phyloP scores from a whole-genome alignment of 371 early-diverging fungal genomes.

The Syncephalastrum sp. region DNA sequence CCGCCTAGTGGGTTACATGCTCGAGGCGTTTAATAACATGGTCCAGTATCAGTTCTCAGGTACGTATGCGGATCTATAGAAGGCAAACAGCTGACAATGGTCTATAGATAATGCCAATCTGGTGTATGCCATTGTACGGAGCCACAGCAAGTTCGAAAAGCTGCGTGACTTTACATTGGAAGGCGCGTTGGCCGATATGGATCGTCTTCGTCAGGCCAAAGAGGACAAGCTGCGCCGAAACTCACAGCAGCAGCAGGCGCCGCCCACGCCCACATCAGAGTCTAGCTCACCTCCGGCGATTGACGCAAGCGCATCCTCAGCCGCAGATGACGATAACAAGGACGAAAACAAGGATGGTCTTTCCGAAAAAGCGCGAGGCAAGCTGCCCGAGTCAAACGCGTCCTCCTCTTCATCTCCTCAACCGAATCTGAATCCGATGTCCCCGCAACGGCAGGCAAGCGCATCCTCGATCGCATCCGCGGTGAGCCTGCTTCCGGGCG shows the following conservation, averaged over 20 bases:
- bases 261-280: neutral
- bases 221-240: slow-evolving; percentile 25
- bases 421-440: neutral
- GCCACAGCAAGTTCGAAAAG: slow-evolving; percentile 63
- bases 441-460: slow-evolving; percentile 22
- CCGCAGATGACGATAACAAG: no score
- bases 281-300: neutral
- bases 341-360: slow-evolving; percentile 6
- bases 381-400: slow-evolving; percentile 30
- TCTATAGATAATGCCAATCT: slow-evolving; percentile 67
- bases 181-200: slow-evolving; percentile 58
- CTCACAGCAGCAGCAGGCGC: slow-evolving; percentile 4
- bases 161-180: slow-evolving; percentile 63
- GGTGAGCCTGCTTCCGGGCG: slow-evolving; percentile 30
- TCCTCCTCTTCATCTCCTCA: slow-evolving; percentile 9
- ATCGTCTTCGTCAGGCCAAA: slow-evolving; percentile 47
- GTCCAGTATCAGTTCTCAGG: slow-evolving; percentile 77
- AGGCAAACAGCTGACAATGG: no score
- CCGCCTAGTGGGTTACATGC: slow-evolving; percentile 64
- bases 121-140: slow-evolving; percentile 75
- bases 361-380: slow-evolving; percentile 47
- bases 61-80: slow-evolving; percentile 17
- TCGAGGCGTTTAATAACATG: slow-evolving; percentile 79
- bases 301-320: no score
- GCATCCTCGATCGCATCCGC: slow-evolving; percentile 18